Evolutionary conservation across 2,329 filamentous ascomycete genomes (phyloP), one percentile per base, ranked within the genome.

Genomic region (Neofusicoccum sp.): DNA sequence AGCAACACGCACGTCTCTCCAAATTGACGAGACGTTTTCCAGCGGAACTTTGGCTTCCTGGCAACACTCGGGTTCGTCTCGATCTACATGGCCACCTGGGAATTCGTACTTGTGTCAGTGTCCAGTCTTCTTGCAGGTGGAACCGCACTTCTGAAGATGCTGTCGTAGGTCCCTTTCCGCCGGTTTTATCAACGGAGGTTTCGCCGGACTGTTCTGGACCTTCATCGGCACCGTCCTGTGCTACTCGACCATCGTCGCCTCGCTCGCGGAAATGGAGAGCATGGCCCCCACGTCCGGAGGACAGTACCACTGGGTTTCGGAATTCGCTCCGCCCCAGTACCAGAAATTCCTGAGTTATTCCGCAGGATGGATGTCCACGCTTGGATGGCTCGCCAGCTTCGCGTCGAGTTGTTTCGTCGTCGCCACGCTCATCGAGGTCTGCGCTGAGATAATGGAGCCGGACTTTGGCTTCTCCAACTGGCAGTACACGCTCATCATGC

Each of bases 81-180:
- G 65, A 81, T 83, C 28, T 76, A 84, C 39, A 79, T 84, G 67
- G 79, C 80, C 54, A 84, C 84, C 0, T 86, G 84, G 84, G 84
- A 86, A 69, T 77, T 79, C 41, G 74, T 78, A 2, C 69, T 83
- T 5, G 74, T 77, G 68, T 77, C 54, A 29, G 64, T 14, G 14
- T 6, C 37, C 50, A 8, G 4, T 9, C n/a, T 28, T 37, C 43
- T n/a, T 43, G 22, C 31, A n/a, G 9, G 3, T 22, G 8, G n/a
- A 50, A 28, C 8, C 9, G 52, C 22, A 12, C 5, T 16, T 33
- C 33, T 41, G 34, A 43, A 44, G 6, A 16, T 3, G 9, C n/a
- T 6, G 11, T 22, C 4, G 22, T 45, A 64, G 63, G 22, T 66
- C 62, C 3, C 60, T 65, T 22, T 64, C 52, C 16, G 56, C 58